These are phyloP conservation scores for Lasiodiplodia theobromae DNA, from an alignment of 2,329 filamentous ascomycete genomes.

Conservation along the genomic window DNA sequence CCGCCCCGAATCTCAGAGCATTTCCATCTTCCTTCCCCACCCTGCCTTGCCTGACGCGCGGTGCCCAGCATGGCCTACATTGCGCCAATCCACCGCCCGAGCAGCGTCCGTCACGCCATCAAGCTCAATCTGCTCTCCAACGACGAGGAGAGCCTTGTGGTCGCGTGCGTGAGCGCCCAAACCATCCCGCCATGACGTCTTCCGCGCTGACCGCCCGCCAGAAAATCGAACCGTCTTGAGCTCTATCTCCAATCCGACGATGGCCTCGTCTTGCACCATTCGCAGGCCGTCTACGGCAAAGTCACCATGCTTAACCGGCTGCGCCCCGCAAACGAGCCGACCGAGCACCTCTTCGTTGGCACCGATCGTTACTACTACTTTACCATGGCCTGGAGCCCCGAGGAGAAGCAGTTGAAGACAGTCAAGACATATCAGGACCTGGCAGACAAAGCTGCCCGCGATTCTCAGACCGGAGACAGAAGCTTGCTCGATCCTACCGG, in stretches of 20 bases:
- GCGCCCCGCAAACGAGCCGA: conserved; percentile 73
- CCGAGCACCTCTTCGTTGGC: conserved; percentile 89
- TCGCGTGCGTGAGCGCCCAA: conserved; percentile 71
- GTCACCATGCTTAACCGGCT: conserved; percentile 85
- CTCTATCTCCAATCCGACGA: conserved; percentile 76
- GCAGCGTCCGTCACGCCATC: conserved; percentile 88
- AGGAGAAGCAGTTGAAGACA: conserved; percentile 60
- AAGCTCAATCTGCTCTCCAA: conserved; percentile 77
- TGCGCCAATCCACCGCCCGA: conserved; percentile 90
- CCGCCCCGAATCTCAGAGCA: neutral
- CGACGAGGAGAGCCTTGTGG: conserved; percentile 80
- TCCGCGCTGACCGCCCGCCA: conserved; percentile 35
- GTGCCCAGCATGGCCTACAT: conserved; percentile 80
- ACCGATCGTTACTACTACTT: conserved; percentile 93
- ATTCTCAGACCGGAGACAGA: conserved; percentile 82
- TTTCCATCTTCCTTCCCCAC: neutral
- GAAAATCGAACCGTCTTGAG: conserved; percentile 85
- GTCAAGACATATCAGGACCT: conserved; percentile 67
- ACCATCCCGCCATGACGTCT: conserved; percentile 6
- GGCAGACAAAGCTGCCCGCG: conserved; percentile 67
- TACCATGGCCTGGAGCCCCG: conserved; percentile 80
- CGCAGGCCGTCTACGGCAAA: conserved; percentile 81
- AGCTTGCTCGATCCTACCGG: conserved; percentile 85
- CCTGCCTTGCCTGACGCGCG: conserved; percentile 4
- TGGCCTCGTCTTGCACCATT: conserved; percentile 69